A percentile compares a stretch with the other conserved stretches of the same genome.
Evolutionary conservation across 202 grass and related monocot species (phyloP).

Genomic region (Zizania palustris): DNA sequence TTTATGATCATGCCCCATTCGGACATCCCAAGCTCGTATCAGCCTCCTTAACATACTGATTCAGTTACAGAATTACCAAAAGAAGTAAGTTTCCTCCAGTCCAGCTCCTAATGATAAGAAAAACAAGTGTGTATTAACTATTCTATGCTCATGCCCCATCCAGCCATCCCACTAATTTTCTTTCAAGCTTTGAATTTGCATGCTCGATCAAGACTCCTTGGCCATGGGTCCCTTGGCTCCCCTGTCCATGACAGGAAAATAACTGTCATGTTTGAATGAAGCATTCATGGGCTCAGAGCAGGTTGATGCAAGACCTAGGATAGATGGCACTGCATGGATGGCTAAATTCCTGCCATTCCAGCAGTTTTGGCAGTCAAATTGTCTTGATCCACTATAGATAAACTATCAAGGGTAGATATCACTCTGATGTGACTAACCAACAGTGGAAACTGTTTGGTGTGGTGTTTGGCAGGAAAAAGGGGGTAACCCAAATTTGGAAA

Average conservation of each 20-base stretch:
- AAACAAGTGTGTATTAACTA: not conserved
- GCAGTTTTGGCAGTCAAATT: not conserved
- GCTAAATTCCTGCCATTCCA: not conserved
- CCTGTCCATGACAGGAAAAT: not conserved
- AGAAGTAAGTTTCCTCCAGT: not conserved
- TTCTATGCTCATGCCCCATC: conserved; percentile 6
- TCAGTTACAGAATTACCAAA: not conserved
- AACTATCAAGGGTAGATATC: not conserved
- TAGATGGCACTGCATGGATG: not conserved
- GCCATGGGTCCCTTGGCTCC: not conserved
- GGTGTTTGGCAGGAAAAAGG: not conserved
- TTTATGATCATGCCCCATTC: conserved; percentile 10
- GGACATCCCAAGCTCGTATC: no score
- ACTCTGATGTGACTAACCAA: not conserved
- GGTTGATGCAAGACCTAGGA: not conserved
- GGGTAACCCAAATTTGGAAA: not conserved
- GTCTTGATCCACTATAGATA: not conserved
- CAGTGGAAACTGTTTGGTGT: not conserved
- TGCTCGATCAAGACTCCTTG: not conserved
- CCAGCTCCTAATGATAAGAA: conserved; percentile 9
- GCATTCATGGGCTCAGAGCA: not conserved
- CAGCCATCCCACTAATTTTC: conserved; percentile 4
- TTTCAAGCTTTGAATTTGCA: conserved; percentile 5
- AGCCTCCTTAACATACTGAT: conserved; percentile 12
- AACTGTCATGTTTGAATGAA: not conserved